Percentiles rank a stretch among this genome's conserved stretches.
phyloP scores from a whole-genome alignment of 148 eudicot species.

The Silene latifolia region DNA sequence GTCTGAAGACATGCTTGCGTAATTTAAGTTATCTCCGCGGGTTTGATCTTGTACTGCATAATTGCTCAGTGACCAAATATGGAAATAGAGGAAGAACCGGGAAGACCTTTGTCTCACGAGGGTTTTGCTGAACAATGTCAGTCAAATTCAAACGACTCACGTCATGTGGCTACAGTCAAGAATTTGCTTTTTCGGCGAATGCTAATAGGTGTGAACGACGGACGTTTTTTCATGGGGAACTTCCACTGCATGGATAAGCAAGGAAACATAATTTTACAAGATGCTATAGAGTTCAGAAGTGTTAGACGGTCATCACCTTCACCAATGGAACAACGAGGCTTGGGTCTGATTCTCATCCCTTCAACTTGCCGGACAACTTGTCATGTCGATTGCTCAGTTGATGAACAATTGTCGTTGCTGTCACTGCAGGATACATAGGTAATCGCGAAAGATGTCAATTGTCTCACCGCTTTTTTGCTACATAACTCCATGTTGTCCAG shows the following conservation, averaged over 20 bases:
- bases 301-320: constrained; percentile 62
- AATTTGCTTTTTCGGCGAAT: constrained; percentile 58
- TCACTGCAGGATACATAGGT: constrained; percentile 35
- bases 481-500: neutral
- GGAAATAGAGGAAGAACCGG: constrained; percentile 30
- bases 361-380: constrained; percentile 68
- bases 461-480: no score
- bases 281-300: constrained; percentile 77
- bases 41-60: neutral
- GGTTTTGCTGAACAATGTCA: constrained; percentile 22
- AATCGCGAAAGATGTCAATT: neutral
- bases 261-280: constrained; percentile 93
- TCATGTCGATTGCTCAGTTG: constrained; percentile 68
- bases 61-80: constrained; percentile 16
- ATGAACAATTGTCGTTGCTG: constrained; percentile 58
- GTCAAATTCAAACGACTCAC: constrained; percentile 22
- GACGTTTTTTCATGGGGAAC: constrained; percentile 74
- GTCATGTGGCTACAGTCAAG: constrained; percentile 39
- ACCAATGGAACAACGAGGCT: constrained; percentile 78
- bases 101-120: constrained; percentile 16
- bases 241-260: constrained; percentile 89
- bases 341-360: constrained; percentile 88
- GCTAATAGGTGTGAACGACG: constrained; percentile 79
- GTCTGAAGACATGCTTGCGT: neutral
- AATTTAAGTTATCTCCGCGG: neutral